Evolutionary conservation across 352 stramenopile genomes (phyloP), one percentile per base, ranked within the genome.

Genomic region (Globisporangium paroecandrum): DNA sequence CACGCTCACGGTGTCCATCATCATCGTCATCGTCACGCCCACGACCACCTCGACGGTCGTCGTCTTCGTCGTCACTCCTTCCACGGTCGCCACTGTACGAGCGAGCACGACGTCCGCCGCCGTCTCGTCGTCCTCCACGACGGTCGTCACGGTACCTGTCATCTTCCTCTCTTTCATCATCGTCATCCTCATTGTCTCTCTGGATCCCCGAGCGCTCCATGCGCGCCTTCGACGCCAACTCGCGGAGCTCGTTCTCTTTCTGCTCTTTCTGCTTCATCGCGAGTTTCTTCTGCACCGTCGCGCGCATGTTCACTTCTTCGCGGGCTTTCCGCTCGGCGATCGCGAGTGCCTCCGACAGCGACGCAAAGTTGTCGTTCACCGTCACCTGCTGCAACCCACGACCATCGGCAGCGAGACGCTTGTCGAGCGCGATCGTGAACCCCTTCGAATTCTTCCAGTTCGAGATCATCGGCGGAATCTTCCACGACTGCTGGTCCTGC

Each of bases 381-480:
- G 95, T 98, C 32, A 92, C 79, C 67, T 99, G 95, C 68, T 98
- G 88, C 61, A 99, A 83, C 4, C 97, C 96, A 32, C 97, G 90
- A 38, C 98, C 98, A 79, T 99, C 98, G 18, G 97, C 97, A 0
- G 98, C 98, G 20, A 99, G 89, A 34, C 98, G 94, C 85, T 99
- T 99, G 80, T 99, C 98, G 46, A 99, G 79, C 27, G 98, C 97
- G 77, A 99, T 99, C 7, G 97, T 99, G 75, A 99, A 99, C 0
- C 98, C 98, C 57, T 97, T 95, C 0, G 93, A 93, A 85, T 99
- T 99, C 75, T 99, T 99, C 98, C 97, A 99, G 77, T 99, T 99
- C 36, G 96, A 99, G 68, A 99, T 98, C 73, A 97, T 98, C 13
- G 98, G 97, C 22, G 98, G 98, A 68, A 99, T 98, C 84, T 99